Evolutionary conservation across 2,329 filamentous ascomycete genomes (phyloP), one percentile per base, ranked within the genome.

Genomic region (Clarireedia monteithiana): DNA sequence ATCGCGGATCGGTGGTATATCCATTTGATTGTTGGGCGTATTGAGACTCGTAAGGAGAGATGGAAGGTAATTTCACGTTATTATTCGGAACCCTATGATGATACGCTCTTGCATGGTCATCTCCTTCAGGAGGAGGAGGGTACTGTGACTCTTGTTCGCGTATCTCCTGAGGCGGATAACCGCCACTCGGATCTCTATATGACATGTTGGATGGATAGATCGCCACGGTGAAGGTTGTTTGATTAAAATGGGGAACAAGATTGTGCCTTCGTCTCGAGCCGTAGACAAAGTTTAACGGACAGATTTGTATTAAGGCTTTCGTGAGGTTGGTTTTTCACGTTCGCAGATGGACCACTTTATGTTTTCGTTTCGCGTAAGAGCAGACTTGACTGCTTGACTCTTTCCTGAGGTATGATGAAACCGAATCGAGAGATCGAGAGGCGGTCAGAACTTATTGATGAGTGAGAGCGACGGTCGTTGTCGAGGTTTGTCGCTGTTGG

Each of bases 41-140:
- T 42, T 63, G 60, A 38, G 60, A 56, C 12, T 69, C 66, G 47
- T 68, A 69, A 3, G 61, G 62, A n/a, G 66, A 63, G 24, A 69
- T 67, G 1, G 67, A 64, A 14, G 67, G 68, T 5, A 69, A 58
- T 12, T 64, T 67, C 5, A 68, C 64, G 46, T 49, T 62, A 54
- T 59, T 61, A 24, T 57, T 53, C 34, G 50, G 59, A 42, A 55
- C 59, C 12, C 66, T 64, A 36, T 69, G 65, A 17, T 42, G 39
- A 58, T 67, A 68, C 42, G 63, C 63, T 59, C 67, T 61, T n/a
- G 58, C 52, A 36, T 66, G 66, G 42, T 68, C 66, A 53, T 68
- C 68, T 58, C 68, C 68, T 17, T 66, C 65, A 40, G 68, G 67
- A 14, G 66, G 67, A 51, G 63, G 62, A 53, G 63, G 63, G 47